These are phyloP conservation scores for Gynochthodes officinalis DNA, from an alignment of 257 asterid species.

Conservation along the genomic window DNA sequence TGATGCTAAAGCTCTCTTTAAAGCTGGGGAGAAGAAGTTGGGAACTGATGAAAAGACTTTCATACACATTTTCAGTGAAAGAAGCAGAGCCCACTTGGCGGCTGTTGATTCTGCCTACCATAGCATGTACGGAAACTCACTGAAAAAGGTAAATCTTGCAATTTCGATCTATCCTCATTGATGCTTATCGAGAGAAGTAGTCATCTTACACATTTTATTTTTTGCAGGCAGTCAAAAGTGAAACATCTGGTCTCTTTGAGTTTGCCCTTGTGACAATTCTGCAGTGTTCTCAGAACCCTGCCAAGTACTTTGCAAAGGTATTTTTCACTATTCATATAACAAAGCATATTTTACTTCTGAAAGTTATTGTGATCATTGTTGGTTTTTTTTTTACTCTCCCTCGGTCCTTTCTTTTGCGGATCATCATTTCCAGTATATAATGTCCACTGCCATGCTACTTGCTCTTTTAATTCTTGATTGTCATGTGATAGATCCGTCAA, in stretches of 20 bases:
- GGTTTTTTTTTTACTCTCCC: background rate
- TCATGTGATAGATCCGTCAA: background rate
- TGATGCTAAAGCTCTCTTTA: slow-evolving; percentile 82
- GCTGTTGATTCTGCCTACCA: slow-evolving; percentile 64
- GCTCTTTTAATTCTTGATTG: background rate
- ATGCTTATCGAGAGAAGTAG: background rate
- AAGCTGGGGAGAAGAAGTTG: slow-evolving; percentile 86
- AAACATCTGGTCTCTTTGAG: slow-evolving; percentile 79
- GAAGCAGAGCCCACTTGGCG: slow-evolving; percentile 74
- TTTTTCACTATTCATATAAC: background rate
- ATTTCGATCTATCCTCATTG: slow-evolving; percentile 7
- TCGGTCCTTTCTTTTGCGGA: background rate
- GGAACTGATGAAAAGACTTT: slow-evolving; percentile 91
- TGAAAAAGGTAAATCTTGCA: slow-evolving; percentile 50
- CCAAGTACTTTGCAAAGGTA: slow-evolving; percentile 84
- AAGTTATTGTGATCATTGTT: background rate
- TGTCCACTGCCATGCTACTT: background rate
- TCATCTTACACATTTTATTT: slow-evolving; percentile 16
- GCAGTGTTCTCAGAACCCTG: slow-evolving; percentile 78
- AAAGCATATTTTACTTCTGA: background rate
- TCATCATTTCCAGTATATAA: background rate
- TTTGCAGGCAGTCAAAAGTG: slow-evolving; percentile 78
- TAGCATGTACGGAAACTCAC: slow-evolving; percentile 56
- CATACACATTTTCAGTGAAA: slow-evolving; percentile 60
- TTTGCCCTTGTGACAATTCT: slow-evolving; percentile 66